These are phyloP conservation scores for Beauveria australis DNA, from an alignment of 2,329 filamentous ascomycete genomes.

Conservation along the genomic window DNA sequence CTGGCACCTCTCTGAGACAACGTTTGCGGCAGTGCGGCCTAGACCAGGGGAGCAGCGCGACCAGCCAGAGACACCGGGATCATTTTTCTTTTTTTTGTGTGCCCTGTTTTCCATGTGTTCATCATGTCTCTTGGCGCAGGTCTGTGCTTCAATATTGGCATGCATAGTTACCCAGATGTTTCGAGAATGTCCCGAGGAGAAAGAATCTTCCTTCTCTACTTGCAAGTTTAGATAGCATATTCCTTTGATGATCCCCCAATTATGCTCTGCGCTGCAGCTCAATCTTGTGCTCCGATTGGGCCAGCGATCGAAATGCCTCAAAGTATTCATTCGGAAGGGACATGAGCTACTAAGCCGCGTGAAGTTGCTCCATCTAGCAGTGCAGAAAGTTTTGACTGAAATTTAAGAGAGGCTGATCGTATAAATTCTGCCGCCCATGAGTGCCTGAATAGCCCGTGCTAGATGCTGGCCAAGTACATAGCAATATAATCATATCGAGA, in stretches of 20 bases:
- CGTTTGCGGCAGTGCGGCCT: background rate
- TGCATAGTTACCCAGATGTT: background rate
- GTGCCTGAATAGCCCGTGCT: too few relatives aligned
- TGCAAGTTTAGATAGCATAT: too few relatives aligned
- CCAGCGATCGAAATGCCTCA: background rate
- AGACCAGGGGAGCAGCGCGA: background rate
- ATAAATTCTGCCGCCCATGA: too few relatives aligned
- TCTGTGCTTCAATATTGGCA: background rate
- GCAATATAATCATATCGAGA: too few relatives aligned
- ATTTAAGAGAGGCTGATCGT: too few relatives aligned
- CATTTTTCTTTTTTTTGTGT: background rate
- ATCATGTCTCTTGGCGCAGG: background rate
- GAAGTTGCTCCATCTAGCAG: too few relatives aligned
- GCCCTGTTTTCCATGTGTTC: background rate
- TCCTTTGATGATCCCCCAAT: too few relatives aligned
- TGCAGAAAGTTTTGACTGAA: too few relatives aligned
- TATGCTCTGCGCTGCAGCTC: background rate
- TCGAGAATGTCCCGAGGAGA: background rate
- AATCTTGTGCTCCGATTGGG: background rate
- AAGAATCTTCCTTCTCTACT: background rate
- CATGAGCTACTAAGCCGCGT: too few relatives aligned
- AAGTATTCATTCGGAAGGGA: background rate
- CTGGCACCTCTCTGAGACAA: conserved; percentile 1
- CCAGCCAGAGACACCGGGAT: background rate
- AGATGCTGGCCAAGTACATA: too few relatives aligned